phyloP scores from a whole-genome alignment of 768 basidiomycete genomes.

The Tulasnella sp. region DNA sequence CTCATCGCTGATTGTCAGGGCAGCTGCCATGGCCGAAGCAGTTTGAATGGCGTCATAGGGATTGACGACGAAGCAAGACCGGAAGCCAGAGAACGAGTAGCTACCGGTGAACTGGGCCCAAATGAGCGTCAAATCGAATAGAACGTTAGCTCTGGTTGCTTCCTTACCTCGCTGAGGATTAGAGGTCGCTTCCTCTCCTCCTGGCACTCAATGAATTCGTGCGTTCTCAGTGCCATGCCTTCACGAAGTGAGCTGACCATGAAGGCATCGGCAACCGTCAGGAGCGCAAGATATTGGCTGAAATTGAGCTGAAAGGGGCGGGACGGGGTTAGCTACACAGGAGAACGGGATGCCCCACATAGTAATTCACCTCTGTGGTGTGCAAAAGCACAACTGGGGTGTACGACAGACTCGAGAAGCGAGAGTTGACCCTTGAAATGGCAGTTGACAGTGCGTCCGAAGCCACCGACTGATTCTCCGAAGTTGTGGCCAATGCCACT shows the following conservation, averaged over 20 bases:
- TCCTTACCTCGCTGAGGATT: slow-evolving; percentile 65
- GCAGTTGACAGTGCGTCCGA: slow-evolving; percentile 53
- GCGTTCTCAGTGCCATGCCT: slow-evolving; percentile 70
- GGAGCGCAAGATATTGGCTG: slow-evolving; percentile 71
- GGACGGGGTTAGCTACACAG: background rate
- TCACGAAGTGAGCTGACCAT: slow-evolving; percentile 76
- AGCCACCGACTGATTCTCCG: slow-evolving; percentile 64
- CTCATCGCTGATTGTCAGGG: slow-evolving; percentile 67
- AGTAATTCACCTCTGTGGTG: slow-evolving; percentile 48
- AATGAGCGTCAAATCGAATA: background rate
- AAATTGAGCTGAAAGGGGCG: slow-evolving; percentile 47
- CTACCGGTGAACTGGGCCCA: slow-evolving; percentile 65
- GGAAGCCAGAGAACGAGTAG: slow-evolving; percentile 79
- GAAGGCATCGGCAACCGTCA: slow-evolving; percentile 79
- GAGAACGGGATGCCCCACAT: background rate
- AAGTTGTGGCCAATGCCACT: slow-evolving; percentile 75
- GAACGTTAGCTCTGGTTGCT: background rate
- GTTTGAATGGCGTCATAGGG: slow-evolving; percentile 83
- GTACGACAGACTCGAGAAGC: slow-evolving; percentile 74
- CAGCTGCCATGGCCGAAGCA: slow-evolving; percentile 69
- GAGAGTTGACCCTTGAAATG: slow-evolving; percentile 72
- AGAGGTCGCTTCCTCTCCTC: slow-evolving; percentile 59
- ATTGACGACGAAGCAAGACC: slow-evolving; percentile 78
- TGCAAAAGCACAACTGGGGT: slow-evolving; percentile 83
- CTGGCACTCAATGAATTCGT: slow-evolving; percentile 63